These are phyloP conservation scores for Ophiostoma angusticollis DNA, from an alignment of 2,329 filamentous ascomycete species.

Conservation along the genomic window DNA sequence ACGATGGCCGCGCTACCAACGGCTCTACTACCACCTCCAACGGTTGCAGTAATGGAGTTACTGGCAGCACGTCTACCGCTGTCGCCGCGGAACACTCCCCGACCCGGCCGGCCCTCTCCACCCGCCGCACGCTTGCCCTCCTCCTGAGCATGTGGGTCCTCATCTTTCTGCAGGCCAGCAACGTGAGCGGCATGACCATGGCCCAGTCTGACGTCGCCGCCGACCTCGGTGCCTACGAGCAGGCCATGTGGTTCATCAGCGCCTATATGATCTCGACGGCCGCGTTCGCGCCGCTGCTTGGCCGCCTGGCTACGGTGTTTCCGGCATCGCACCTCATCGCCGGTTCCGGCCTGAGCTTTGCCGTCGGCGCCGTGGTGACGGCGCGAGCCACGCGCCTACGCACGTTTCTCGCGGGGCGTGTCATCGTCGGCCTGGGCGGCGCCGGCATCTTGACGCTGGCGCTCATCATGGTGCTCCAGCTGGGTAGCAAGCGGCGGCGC, in stretches of 20 bases:
- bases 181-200: conserved; percentile 72
- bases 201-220: conserved; percentile 65
- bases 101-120: conserved; percentile 8
- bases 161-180: conserved; percentile 51
- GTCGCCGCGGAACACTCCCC: too few species aligned
- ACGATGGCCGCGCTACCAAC: too few species aligned
- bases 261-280: conserved; percentile 55
- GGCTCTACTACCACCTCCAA: too few species aligned
- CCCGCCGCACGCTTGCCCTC: conserved; percentile 30
- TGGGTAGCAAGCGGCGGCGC: conserved; percentile 52
- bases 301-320: conserved; percentile 63
- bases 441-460: conserved; percentile 61
- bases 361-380: conserved; percentile 51
- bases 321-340: conserved; percentile 54
- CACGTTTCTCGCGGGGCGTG: conserved; percentile 56
- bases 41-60: too few species aligned
- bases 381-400: conserved; percentile 45
- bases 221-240: conserved; percentile 60
- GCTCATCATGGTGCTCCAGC: conserved; percentile 64
- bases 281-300: conserved; percentile 53
- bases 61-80: too few species aligned
- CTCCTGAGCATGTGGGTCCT: conserved; percentile 40
- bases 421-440: conserved; percentile 54
- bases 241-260: conserved; percentile 70
- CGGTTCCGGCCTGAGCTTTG: conserved; percentile 43